Conservation (phyloP, 192 early-diverging fungal species). For the Backusella psychrophila region DNA sequence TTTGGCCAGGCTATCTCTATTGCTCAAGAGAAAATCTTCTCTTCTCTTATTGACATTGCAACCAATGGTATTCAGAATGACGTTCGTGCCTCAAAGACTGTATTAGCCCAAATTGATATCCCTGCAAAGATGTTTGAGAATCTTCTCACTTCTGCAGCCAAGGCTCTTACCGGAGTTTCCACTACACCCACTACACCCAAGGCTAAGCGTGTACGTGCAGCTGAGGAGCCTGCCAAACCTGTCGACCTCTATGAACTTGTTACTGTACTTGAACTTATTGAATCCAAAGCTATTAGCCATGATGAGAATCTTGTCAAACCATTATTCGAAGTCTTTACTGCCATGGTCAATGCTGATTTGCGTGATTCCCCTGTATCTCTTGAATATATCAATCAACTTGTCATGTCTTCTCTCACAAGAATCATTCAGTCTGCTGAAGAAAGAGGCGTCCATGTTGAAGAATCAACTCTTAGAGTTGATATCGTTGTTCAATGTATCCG, state of each 20-base stretch:
- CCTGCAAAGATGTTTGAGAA: slow-evolving; percentile 23
- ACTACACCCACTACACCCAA: neutral
- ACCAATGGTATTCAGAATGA: slow-evolving; percentile 49
- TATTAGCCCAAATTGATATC: slow-evolving; percentile 40
- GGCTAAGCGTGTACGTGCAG: slow-evolving; percentile 16
- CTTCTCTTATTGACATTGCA: slow-evolving; percentile 48
- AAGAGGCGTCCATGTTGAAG: slow-evolving; percentile 45
- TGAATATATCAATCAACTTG: slow-evolving; percentile 88
- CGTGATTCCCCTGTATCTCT: slow-evolving; percentile 53
- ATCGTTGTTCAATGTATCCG: slow-evolving; percentile 86
- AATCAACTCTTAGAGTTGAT: slow-evolving; percentile 78
- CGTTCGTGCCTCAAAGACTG: slow-evolving; percentile 45
- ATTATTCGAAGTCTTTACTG: slow-evolving; percentile 71
- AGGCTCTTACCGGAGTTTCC: neutral
- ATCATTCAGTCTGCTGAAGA: slow-evolving; percentile 46
- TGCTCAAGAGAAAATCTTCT: slow-evolving; percentile 49
- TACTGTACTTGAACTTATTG: slow-evolving; percentile 73
- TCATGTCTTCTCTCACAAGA: slow-evolving; percentile 64
- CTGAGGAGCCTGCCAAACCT: neutral
- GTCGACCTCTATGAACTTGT: slow-evolving; percentile 55
- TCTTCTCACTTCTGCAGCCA: neutral
- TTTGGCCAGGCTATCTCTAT: slow-evolving; percentile 35
- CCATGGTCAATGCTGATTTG: slow-evolving; percentile 54
- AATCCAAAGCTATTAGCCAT: slow-evolving; percentile 56
- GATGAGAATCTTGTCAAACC: slow-evolving; percentile 57